phyloP scores from a whole-genome alignment of 2,329 filamentous ascomycete genomes.

The Ascochyta viciae-villosae region DNA sequence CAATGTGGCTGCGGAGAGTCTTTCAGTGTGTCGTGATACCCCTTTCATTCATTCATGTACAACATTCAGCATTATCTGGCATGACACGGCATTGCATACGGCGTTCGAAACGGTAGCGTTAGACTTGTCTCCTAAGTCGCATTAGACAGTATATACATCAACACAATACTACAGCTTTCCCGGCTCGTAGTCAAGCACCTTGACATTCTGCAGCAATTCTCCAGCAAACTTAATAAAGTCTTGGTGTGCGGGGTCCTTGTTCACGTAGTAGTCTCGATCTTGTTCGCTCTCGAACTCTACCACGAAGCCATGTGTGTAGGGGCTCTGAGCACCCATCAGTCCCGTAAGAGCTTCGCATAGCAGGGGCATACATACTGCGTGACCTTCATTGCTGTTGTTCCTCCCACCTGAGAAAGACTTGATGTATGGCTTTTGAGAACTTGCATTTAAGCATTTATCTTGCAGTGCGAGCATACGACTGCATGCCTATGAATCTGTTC shows the following conservation, averaged over 20 bases:
- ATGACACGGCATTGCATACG: conserved; percentile 22
- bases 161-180: conserved; percentile 41
- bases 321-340: conserved; percentile 51
- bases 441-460: conserved; percentile 66
- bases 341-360: not conserved
- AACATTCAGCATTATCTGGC: conserved; percentile 39
- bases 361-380: conserved; percentile 58
- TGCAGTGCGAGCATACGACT: conserved; percentile 64
- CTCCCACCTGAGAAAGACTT: conserved; percentile 64
- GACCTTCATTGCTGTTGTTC: conserved; percentile 68
- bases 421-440: conserved; percentile 67
- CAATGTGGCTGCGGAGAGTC: conserved; percentile 96
- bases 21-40: conserved; percentile 67
- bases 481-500: conserved; percentile 56
- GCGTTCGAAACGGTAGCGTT: conserved; percentile 21
- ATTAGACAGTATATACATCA: conserved; percentile 11
- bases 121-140: not conserved
- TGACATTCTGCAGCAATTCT: conserved; percentile 59
- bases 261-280: conserved; percentile 73
- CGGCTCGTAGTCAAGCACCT: conserved; percentile 67
- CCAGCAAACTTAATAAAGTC: conserved; percentile 63
- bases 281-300: conserved; percentile 68
- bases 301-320: conserved; percentile 73
- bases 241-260: conserved; percentile 68
- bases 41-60: conserved; percentile 22